Percentiles rank a stretch among this genome's conserved stretches.
phyloP scores from a whole-genome alignment of 192 early-diverging fungal genomes.

The Thamnidium elegans region DNA sequence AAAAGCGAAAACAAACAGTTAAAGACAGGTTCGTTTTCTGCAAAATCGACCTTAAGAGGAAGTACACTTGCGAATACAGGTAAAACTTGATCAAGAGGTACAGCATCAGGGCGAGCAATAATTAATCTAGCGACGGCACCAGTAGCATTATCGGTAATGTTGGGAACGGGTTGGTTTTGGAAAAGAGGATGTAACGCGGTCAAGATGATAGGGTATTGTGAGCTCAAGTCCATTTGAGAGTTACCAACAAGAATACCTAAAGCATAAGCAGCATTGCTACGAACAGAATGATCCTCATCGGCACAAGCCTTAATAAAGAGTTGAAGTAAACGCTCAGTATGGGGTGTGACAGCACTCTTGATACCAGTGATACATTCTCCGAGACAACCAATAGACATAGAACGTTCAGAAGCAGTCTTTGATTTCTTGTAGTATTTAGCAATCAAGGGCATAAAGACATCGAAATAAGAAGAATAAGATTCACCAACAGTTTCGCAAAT shows the following conservation, averaged over 20 bases:
- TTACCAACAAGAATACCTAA: slow-evolving; percentile 69
- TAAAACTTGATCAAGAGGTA: slow-evolving; percentile 68
- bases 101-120: slow-evolving; percentile 61
- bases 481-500: slow-evolving; percentile 70
- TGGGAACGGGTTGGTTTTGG: slow-evolving; percentile 44
- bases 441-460: slow-evolving; percentile 78
- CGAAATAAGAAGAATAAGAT: slow-evolving; percentile 69
- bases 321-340: slow-evolving; percentile 61
- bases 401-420: slow-evolving; percentile 71
- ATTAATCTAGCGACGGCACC: slow-evolving; percentile 78
- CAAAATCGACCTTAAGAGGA: slow-evolving; percentile 71
- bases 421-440: slow-evolving; percentile 73
- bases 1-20: slow-evolving; percentile 65
- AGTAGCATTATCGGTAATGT: slow-evolving; percentile 71
- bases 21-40: slow-evolving; percentile 76
- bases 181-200: slow-evolving; percentile 63
- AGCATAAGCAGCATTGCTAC: slow-evolving; percentile 82
- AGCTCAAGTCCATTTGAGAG: slow-evolving; percentile 63
- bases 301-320: slow-evolving; percentile 66
- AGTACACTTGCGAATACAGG: slow-evolving; percentile 62
- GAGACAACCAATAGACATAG: slow-evolving; percentile 86
- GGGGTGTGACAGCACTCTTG: slow-evolving; percentile 52
- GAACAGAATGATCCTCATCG: slow-evolving; percentile 79
- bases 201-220: slow-evolving; percentile 60
- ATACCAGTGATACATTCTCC: slow-evolving; percentile 74